Conservation (phyloP, 371 early-diverging fungal genomes). For the Saksenaea oblongispora region DNA sequence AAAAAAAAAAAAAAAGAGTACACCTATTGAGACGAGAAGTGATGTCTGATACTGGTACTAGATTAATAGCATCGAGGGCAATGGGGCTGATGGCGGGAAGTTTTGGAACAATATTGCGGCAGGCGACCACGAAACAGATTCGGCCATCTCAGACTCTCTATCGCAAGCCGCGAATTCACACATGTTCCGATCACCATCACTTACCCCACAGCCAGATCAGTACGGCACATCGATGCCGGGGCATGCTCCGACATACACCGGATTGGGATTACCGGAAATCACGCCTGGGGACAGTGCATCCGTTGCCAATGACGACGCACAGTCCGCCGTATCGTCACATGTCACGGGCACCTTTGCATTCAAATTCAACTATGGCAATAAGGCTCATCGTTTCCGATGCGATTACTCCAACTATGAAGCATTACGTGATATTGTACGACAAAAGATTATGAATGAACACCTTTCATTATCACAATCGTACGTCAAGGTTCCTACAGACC, state of each 20-base stretch:
- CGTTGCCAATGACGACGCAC: constrained; percentile 35
- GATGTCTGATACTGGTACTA: background rate
- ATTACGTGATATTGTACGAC: constrained; percentile 53
- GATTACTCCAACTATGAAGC: constrained; percentile 42
- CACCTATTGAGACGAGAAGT: background rate
- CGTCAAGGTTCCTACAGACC: constrained; percentile 13
- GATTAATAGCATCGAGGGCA: constrained; percentile 43
- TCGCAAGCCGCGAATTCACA: constrained; percentile 26
- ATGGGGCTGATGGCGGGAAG: constrained; percentile 36
- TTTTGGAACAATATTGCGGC: constrained; percentile 56
- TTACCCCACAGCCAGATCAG: constrained; percentile 9
- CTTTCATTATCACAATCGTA: constrained; percentile 25
- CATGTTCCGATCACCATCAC: constrained; percentile 27
- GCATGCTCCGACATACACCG: constrained; percentile 22
- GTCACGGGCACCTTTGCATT: constrained; percentile 60
- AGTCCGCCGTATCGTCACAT: constrained; percentile 23
- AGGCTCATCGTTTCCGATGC: constrained; percentile 78
- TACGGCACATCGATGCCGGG: constrained; percentile 12
- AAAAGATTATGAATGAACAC: constrained; percentile 42
- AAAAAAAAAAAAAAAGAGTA: background rate
- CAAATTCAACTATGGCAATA: constrained; percentile 71
- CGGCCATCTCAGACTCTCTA: constrained; percentile 35
- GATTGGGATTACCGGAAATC: constrained; percentile 43
- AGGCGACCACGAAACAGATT: constrained; percentile 44
- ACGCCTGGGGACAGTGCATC: constrained; percentile 48